phyloP scores from a whole-genome alignment of 176 grass and related monocot genomes.

The Luzula sylvatica region DNA sequence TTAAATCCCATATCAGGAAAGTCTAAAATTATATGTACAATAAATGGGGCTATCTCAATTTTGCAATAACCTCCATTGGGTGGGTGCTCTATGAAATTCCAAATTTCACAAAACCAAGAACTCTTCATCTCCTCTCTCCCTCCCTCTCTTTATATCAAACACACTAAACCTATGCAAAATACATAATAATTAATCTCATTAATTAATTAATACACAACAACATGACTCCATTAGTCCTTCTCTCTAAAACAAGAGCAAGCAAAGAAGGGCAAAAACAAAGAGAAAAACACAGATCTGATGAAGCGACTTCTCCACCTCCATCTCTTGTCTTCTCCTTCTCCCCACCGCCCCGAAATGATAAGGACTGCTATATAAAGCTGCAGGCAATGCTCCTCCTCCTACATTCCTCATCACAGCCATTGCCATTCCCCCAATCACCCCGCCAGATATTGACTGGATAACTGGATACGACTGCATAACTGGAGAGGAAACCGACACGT shows the following conservation, averaged over 20 bases:
- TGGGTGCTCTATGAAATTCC: too few species aligned
- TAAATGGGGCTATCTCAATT: too few species aligned
- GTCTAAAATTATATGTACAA: too few species aligned
- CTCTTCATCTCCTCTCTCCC: too few species aligned
- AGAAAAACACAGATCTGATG: slow-evolving; percentile 82
- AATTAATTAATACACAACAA: too few species aligned
- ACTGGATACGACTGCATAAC: slow-evolving; percentile 2
- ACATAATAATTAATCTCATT: too few species aligned
- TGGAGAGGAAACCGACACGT: slow-evolving; percentile 1
- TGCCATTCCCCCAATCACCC: slow-evolving; percentile 38
- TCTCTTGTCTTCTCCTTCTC: slow-evolving; percentile 40
- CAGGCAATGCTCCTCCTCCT: slow-evolving; percentile 14
- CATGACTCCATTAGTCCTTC: too few species aligned
- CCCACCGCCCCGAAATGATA: slow-evolving; percentile 27
- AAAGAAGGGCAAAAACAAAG: slow-evolving; percentile 41
- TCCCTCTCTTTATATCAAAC: too few species aligned
- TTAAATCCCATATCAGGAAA: too few species aligned
- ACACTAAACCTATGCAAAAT: too few species aligned
- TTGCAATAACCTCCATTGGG: too few species aligned
- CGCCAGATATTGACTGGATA: slow-evolving; percentile 42
- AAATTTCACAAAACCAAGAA: too few species aligned
- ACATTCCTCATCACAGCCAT: slow-evolving; percentile 33
- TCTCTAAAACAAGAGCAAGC: slow-evolving; percentile 65
- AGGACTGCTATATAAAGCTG: slow-evolving; percentile 22
- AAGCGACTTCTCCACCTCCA: slow-evolving; percentile 57